Evolutionary conservation across 108 stramenopile genomes (phyloP).

Genomic region (Schizochytrium sp.): DNA sequence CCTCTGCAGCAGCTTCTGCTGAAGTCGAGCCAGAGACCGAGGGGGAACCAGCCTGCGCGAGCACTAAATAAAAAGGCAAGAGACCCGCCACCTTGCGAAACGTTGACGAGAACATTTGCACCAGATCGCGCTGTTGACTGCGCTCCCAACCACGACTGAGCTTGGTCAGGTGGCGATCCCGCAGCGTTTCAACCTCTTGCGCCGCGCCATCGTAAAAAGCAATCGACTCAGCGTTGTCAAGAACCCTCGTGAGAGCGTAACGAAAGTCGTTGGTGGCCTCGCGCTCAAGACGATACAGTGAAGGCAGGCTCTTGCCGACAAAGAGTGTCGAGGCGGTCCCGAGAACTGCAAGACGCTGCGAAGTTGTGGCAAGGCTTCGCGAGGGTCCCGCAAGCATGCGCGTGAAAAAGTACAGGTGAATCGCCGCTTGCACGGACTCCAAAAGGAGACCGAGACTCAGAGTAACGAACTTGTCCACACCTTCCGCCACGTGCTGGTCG

Average conservation of each 20-base stretch:
- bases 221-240: constrained; percentile 91
- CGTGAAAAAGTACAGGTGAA: constrained; percentile 80
- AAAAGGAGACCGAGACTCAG: constrained; percentile 75
- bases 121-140: not conserved
- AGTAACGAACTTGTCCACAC: constrained; percentile 76
- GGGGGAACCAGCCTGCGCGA: no score
- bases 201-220: constrained; percentile 45
- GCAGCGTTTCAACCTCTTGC: not conserved
- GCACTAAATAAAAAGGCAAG: not conserved
- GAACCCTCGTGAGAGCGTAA: constrained; percentile 64
- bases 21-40: no score
- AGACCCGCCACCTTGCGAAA: not conserved
- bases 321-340: constrained; percentile 60
- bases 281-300: constrained; percentile 70
- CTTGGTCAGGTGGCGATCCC: not conserved
- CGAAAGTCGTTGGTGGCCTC: constrained; percentile 79
- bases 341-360: constrained; percentile 67
- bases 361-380: constrained; percentile 74
- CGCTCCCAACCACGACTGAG: not conserved
- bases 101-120: not conserved
- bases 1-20: not conserved
- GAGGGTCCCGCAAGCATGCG: constrained; percentile 77
- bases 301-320: constrained; percentile 62
- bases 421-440: constrained; percentile 67
- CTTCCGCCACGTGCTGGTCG: constrained; percentile 89